phyloP scores from a whole-genome alignment of 257 asterid genomes.

The Craterostigma plantagineum region DNA sequence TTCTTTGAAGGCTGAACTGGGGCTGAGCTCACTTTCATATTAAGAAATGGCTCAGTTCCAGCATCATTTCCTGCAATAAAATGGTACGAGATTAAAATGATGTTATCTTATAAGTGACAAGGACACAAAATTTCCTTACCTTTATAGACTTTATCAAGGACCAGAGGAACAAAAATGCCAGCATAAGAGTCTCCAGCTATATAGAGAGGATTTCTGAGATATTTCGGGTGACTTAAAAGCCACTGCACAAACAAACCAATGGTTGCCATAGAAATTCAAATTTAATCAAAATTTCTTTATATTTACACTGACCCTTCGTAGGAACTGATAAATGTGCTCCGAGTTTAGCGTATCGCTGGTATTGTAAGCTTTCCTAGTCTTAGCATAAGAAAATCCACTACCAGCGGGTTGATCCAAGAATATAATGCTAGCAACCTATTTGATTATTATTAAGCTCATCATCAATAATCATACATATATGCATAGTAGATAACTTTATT shows the following conservation, averaged over 20 bases:
- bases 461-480: too few species aligned
- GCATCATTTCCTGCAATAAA: too few species aligned
- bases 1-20: too few species aligned
- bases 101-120: too few species aligned
- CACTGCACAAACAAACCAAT: constrained; percentile 14
- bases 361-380: constrained; percentile 7
- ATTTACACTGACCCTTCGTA: constrained; percentile 1
- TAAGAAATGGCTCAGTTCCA: too few species aligned
- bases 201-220: constrained; percentile 14
- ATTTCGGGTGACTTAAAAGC: constrained; percentile 20
- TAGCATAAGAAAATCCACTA: constrained; percentile 21
- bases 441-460: neutral
- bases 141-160: too few species aligned
- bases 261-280: neutral
- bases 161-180: constrained; percentile 16
- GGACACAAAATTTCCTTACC: too few species aligned
- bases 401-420: constrained; percentile 16
- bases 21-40: too few species aligned
- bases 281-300: too few species aligned
- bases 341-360: constrained; percentile 9
- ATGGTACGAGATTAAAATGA: too few species aligned
- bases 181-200: constrained; percentile 29
- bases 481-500: too few species aligned
- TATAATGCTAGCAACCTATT: constrained; percentile 20
- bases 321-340: constrained; percentile 1